phyloP scores from a whole-genome alignment of 768 basidiomycete genomes.

The Coprinopsis cinerea region DNA sequence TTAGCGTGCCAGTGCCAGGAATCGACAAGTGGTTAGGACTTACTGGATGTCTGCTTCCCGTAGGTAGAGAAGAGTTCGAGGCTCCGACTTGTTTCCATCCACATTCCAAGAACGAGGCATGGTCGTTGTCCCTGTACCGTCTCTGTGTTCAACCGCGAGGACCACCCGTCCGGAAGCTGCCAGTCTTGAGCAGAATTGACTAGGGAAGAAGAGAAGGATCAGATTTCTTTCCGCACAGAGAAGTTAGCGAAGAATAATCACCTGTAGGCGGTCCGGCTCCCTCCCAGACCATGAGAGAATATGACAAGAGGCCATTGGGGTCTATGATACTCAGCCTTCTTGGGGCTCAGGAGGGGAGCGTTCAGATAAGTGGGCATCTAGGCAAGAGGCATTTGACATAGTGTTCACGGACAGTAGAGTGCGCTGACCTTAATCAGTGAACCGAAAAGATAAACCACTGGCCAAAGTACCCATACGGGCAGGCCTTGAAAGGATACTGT shows the following conservation, averaged over 20 bases:
- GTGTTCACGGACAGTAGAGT: not conserved
- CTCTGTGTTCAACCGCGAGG: conserved; percentile 76
- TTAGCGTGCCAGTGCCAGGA: not conserved
- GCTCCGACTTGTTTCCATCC: conserved; percentile 20
- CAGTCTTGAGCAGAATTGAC: conserved; percentile 65
- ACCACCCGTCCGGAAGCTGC: conserved; percentile 80
- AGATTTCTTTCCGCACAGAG: no score
- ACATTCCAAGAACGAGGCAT: conserved; percentile 29
- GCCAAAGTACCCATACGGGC: conserved; percentile 40
- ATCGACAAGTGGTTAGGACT: conserved; percentile 15
- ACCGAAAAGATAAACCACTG: conserved; percentile 47
- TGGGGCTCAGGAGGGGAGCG: conserved; percentile 45
- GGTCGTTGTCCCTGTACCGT: conserved; percentile 63
- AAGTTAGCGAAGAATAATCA: conserved; percentile 13
- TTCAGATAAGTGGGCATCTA: conserved; percentile 56
- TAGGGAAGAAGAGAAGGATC: no score
- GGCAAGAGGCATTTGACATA: not conserved
- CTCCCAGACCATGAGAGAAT: conserved; percentile 82
- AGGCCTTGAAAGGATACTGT: conserved; percentile 23
- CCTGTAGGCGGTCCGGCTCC: conserved; percentile 69
- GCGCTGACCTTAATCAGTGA: conserved; percentile 37
- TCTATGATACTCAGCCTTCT: conserved; percentile 8
- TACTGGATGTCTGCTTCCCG: conserved; percentile 52
- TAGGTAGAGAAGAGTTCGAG: conserved; percentile 42
- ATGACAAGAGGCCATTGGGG: conserved; percentile 67